phyloP scores from a whole-genome alignment of 164 flowering plant genomes.

The Brasenia schreberi region DNA sequence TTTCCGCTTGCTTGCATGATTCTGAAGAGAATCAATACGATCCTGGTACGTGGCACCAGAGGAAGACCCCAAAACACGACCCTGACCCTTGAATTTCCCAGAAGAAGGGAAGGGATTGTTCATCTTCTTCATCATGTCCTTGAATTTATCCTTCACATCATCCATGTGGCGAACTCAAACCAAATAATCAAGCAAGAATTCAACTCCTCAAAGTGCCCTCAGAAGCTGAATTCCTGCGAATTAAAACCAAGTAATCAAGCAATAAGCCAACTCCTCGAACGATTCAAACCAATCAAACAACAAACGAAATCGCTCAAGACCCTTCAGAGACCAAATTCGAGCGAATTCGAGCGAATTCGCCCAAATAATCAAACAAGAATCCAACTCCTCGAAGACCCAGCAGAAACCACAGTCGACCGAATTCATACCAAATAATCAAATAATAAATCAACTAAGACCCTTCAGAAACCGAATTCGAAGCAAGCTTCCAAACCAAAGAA shows the following conservation, averaged over 20 bases:
- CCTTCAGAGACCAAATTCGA: too few species aligned
- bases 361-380: not conserved
- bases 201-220: not conserved
- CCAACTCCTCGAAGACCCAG: not conserved
- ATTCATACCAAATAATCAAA: not conserved
- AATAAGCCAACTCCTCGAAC: too few species aligned
- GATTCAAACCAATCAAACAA: too few species aligned
- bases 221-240: not conserved
- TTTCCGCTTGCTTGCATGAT: slow-evolving; percentile 8
- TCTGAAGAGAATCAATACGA: slow-evolving; percentile 15
- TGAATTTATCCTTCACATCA: slow-evolving; percentile 73
- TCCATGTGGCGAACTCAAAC: slow-evolving; percentile 26
- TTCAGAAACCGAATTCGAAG: too few species aligned
- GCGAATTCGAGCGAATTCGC: too few species aligned
- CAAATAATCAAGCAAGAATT: not conserved
- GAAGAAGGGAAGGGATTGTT: slow-evolving; percentile 52
- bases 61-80: slow-evolving; percentile 64
- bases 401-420: not conserved
- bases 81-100: slow-evolving; percentile 85
- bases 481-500: too few species aligned
- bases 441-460: too few species aligned
- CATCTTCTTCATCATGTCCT: slow-evolving; percentile 85
- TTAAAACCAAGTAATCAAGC: not conserved
- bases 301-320: too few species aligned
- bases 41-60: slow-evolving; percentile 19